Evolutionary conservation across 257 asterid species (phyloP), one percentile per base, ranked within the genome.

Genomic region (Verbena officinalis): DNA sequence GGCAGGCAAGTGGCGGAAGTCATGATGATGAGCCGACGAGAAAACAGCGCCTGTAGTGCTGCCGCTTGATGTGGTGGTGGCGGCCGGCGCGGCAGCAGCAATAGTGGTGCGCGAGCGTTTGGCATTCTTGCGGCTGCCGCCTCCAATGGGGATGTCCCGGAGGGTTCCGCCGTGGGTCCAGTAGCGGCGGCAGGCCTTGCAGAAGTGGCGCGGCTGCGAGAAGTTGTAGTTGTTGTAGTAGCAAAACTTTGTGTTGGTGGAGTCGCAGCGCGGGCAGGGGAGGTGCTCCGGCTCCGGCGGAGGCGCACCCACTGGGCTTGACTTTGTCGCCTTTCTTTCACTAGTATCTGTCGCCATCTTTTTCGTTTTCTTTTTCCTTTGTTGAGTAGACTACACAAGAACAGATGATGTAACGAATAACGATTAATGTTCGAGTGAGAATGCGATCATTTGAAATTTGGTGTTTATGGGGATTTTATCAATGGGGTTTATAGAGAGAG

Each of bases 131-230:
- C 96, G 95, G 79, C 76, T 78, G 23, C 96, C 95, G n/a, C 98
- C 98, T 8, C 98, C 98, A 55, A 91, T 75, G 0, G 98, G 98
- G 49, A 91, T 84, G 80, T 91, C 95, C 1, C 98, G 91, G 65
- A 88, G 90, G 20, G 98, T 86, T 2, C 98, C 98, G 5, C 98
- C 98, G 81, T 83, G 95, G 4, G 98, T 91, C 98, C 98, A 91
- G 88, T 91, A 91, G 62, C 98, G 91, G 65, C 98, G 96, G 83
- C 98, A 91, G 3, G 92, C 59, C 86, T 89, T 88, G 84, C 97
- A 91, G 78, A 91, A 91, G 66, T 91, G 95, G 45, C 97, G 90
- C 0, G 97, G 97, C 82, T 90, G 97, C 4, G 97, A 87, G 83
- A 79, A 87, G 76, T 87, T 90, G 79, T 87, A 90, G 88, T 90